Evolutionary conservation across 2,329 filamentous ascomycete species (phyloP), one percentile per base, ranked within the genome.

Genomic region (Cryoendolithus antarcticus): DNA sequence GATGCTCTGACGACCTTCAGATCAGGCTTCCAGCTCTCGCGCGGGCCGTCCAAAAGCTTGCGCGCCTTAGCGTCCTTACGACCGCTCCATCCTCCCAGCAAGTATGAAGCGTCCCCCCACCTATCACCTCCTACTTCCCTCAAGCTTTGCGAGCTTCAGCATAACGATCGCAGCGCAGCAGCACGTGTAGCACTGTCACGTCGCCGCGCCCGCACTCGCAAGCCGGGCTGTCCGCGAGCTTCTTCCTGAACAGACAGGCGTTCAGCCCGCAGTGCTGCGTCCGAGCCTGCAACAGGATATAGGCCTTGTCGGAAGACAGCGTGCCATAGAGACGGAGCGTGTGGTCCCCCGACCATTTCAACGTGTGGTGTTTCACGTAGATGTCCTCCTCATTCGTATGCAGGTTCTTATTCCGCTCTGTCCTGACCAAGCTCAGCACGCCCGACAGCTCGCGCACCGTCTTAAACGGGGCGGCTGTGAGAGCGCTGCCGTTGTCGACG

Each of bases 401-500:
- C 37, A 38, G 37, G 11, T 9, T 11, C 15, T 38, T 33, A 12
- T 15, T 32, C 30, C 7, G 31, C 37, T 28, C 37, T 34, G 37
- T 24, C 31, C 21, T 34, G 24, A 39, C 30, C 31, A 39, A 34
- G 31, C 31, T n/a, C 15, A 39, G 37, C 13, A 39, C 37, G 12
- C 37, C 36, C 32, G 21, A 34, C 21, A 34, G 31, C 31, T 39
- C 37, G 32, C 31, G 37, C 31, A 39, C 30, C 37, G 30, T 34
- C 37, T 39, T 24, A 12, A 32, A 10, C 21, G 21, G 31, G 37
- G 6, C 37, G 31, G 37, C 31, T 34, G 31, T 39, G 31, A 28
- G 74, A 6, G 70, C 68, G 58, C 77, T 67, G 21, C 67, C 64
- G 13, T 32, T 31, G 9, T 32, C 29, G 15, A 32, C 27, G 7